Evolutionary conservation across 306 rosid species (phyloP).

Genomic region (Styphnolobium japonicum): DNA sequence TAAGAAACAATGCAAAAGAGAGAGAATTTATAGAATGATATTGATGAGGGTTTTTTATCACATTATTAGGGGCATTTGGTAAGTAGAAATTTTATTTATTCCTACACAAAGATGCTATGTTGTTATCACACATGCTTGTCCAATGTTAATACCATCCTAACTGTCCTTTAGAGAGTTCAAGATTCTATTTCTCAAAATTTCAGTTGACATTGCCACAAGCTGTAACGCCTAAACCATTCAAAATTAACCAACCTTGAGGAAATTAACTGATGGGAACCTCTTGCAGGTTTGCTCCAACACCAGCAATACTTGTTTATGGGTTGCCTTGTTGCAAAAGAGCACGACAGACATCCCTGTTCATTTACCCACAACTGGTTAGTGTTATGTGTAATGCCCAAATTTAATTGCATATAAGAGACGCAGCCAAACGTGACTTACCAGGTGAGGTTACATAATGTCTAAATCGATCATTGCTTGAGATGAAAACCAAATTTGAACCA

Average conservation of each 20-base stretch:
- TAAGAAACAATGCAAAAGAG: not conserved
- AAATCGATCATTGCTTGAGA: constrained; percentile 78
- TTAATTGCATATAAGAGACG: not conserved
- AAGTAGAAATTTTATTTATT: not conserved
- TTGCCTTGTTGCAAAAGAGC: constrained; percentile 69
- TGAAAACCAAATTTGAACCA: constrained; percentile 70
- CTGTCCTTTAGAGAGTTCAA: not conserved
- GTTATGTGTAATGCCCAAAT: not conserved
- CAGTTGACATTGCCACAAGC: not conserved
- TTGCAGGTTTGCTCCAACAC: constrained; percentile 77
- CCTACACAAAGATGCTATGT: not conserved
- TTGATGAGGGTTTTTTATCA: not conserved
- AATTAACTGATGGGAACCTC: constrained; percentile 81
- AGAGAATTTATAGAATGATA: not conserved
- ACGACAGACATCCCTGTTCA: constrained; percentile 88
- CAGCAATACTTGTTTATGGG: constrained; percentile 55
- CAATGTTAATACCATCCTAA: not conserved
- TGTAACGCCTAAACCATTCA: not conserved
- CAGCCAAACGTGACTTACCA: constrained; percentile 40
- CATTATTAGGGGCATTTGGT: not conserved
- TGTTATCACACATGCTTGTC: not conserved
- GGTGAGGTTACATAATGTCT: constrained; percentile 83
- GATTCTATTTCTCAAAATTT: not conserved
- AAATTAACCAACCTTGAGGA: constrained; percentile 72
- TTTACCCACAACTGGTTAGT: not conserved